Evolutionary conservation across 805 yeast species (phyloP).

Genomic region (Candida tibetensis): DNA sequence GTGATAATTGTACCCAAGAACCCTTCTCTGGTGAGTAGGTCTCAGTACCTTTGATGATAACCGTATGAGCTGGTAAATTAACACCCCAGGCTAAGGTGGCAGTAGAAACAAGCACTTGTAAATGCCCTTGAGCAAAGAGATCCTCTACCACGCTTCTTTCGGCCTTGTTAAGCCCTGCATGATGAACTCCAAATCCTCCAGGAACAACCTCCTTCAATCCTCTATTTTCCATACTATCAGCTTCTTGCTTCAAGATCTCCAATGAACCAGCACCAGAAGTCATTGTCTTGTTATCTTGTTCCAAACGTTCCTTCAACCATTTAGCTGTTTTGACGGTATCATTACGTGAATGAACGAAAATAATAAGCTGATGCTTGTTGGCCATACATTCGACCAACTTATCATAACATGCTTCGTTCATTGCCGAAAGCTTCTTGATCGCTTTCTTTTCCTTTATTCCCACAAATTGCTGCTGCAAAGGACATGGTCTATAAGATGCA

Average conservation of each 20-base stretch:
- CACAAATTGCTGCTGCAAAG: conserved; percentile 80
- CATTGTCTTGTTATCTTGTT: conserved; percentile 52
- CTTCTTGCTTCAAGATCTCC: conserved; percentile 64
- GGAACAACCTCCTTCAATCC: conserved; percentile 60
- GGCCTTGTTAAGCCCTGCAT: conserved; percentile 75
- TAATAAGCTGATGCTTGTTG: conserved; percentile 73
- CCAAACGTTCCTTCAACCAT: conserved; percentile 61
- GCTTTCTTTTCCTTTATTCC: conserved; percentile 86
- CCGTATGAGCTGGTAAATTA: conserved; percentile 92
- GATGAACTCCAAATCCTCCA: conserved; percentile 83
- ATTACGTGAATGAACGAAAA: conserved; percentile 91
- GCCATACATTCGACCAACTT: conserved; percentile 55
- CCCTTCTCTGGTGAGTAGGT: conserved; percentile 90
- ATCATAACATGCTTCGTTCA: conserved; percentile 89
- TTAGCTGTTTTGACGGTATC: conserved; percentile 85
- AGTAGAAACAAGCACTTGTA: conserved; percentile 83
- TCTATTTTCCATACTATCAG: conserved; percentile 51
- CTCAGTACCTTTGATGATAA: conserved; percentile 89
- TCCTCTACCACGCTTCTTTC: conserved; percentile 83
- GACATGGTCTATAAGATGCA: conserved; percentile 85
- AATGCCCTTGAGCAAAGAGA: conserved; percentile 80
- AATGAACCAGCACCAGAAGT: conserved; percentile 53
- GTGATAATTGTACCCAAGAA: conserved; percentile 84
- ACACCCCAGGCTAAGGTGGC: conserved; percentile 98
- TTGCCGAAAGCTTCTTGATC: conserved; percentile 70